phyloP scores from a whole-genome alignment of 78 protist species.

The Guillardia theta region DNA sequence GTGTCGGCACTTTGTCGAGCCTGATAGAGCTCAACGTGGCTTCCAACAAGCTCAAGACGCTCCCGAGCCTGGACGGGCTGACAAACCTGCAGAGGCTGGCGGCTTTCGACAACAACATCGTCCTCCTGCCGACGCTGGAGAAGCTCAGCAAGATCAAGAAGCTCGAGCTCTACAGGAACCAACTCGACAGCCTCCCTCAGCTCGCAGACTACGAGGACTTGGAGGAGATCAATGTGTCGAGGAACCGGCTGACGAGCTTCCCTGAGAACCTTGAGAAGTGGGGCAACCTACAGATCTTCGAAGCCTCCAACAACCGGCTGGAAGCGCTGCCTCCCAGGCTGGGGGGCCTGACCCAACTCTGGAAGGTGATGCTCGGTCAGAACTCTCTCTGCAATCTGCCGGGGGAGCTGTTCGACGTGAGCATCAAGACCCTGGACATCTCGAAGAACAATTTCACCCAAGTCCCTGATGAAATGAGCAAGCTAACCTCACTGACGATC shows the following conservation, averaged over 20 bases:
- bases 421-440: neutral
- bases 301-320: neutral
- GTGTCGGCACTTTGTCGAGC: neutral
- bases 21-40: neutral
- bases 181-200: neutral
- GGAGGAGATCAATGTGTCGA: neutral
- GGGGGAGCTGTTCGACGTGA: neutral
- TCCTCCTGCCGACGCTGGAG: neutral
- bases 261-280: neutral
- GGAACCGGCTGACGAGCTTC: neutral
- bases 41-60: conserved; percentile 1
- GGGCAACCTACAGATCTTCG: neutral
- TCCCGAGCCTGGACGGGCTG: neutral
- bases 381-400: neutral
- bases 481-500: too few species aligned
- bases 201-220: neutral
- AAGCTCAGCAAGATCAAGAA: neutral
- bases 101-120: neutral
- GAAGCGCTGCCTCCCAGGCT: too few species aligned
- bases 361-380: neutral
- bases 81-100: neutral
- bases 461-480: too few species aligned
- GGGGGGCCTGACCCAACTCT: too few species aligned
- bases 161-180: neutral
- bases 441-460: neutral